phyloP scores from a whole-genome alignment of 1,139 yeast genomes.

The Pichia sp. region DNA sequence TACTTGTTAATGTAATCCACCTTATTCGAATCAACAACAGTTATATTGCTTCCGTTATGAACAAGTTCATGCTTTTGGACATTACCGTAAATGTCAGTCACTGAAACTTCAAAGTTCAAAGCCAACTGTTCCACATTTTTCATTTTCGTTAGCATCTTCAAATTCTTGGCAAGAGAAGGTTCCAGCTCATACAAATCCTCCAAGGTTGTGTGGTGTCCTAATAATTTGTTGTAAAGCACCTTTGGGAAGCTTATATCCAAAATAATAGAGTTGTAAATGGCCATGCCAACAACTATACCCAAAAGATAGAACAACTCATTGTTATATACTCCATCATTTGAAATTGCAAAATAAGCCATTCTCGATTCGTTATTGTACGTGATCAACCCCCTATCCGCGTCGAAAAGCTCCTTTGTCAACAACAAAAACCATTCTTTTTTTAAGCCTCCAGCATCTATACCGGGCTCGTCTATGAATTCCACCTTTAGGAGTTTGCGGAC shows the following conservation, averaged over 20 bases:
- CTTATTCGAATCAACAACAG: conserved; percentile 56
- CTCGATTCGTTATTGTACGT: conserved; percentile 63
- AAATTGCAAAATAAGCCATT: conserved; percentile 66
- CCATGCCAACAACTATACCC: conserved; percentile 84
- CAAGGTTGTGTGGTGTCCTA: conserved; percentile 48
- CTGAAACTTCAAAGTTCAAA: conserved; percentile 46
- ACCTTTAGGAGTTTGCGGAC: conserved; percentile 72
- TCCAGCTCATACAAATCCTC: conserved; percentile 63
- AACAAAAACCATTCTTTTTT: conserved; percentile 89
- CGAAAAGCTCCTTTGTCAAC: conserved; percentile 64
- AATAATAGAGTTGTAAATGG: conserved; percentile 85
- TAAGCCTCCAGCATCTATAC: conserved; percentile 92
- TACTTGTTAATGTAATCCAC: conserved; percentile 59
- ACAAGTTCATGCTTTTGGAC: conserved; percentile 46
- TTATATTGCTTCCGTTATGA: conserved; percentile 47
- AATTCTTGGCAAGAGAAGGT: conserved; percentile 61
- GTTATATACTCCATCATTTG: not conserved
- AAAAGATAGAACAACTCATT: conserved; percentile 64
- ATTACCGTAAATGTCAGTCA: conserved; percentile 39
- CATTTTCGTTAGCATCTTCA: conserved; percentile 47
- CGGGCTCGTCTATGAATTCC: conserved; percentile 82
- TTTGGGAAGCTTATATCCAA: conserved; percentile 74
- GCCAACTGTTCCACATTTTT: conserved; percentile 39
- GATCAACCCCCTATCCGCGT: conserved; percentile 61
- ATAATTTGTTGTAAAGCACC: conserved; percentile 69